Base-by-base conservation (phyloP, 2,329 filamentous ascomycete genomes). In the Colletotrichum zoysiae region DNA sequence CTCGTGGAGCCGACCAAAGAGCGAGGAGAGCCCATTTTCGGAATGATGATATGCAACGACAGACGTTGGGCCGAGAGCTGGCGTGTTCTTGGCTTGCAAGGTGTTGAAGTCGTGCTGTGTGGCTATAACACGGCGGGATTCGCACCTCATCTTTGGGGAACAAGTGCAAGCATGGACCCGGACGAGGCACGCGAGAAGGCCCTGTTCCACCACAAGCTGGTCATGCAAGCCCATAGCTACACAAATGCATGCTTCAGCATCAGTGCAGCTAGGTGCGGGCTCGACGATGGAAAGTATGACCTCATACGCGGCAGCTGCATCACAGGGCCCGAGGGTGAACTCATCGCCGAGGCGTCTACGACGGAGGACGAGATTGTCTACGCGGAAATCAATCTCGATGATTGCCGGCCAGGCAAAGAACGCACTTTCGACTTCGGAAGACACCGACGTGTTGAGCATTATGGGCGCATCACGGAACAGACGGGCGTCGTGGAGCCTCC, bases 31-130 rank as follows among this genome's bases (percentile, higher is more conserved):
- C 84, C 86, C 3, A 87, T 89, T 56, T 59, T 88, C 80, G 87
- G 79, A 26, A 87, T 88, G 85, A 80, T 88, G 76, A 87, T 88
- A 66, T 88, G 86, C 78, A 89, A 88, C 74, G 86, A 88, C 76
- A 78, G 86, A 5, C 80, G 86, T 9, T 88, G 86, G 87, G 81
- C 84, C 1, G 87, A 88, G 74, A 83, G 82, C 0, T 89, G 87
- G 86, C 78, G 87, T 44, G 80, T 80, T 23, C 85, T 87, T 74
- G 85, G 86, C 0, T 78, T 88, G 14, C 77, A 81, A 66, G 85
- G 85, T 60, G 75, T 75, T 1, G 79, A 80, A 63, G 73, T 80
- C 38, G 65, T 80, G 12, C 73, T 78, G 40, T 75, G 76, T 30
- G 86, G 86, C 1, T 88, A 86, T 76, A 88, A 87, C 76, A 87